Evolutionary conservation across 2,329 filamentous ascomycete genomes (phyloP).

Genomic region (Thelonectria blattea): DNA sequence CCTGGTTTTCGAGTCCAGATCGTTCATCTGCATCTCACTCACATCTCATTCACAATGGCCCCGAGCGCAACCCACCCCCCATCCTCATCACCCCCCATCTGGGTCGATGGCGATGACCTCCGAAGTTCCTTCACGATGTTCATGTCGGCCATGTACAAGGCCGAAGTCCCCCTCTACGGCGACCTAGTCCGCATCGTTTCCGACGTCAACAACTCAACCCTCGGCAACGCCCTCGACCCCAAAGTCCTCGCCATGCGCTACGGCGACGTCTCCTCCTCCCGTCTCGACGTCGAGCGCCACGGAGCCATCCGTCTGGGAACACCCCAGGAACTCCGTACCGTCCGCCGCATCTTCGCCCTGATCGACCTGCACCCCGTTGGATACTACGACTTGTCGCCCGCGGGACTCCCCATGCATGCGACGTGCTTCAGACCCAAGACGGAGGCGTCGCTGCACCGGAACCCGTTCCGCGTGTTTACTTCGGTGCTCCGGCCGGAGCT

Average conservation of each 20-base stretch:
- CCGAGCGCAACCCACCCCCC: constrained; percentile 9
- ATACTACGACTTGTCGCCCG: constrained; percentile 55
- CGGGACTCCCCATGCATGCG: constrained; percentile 55
- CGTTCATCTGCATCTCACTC: not conserved
- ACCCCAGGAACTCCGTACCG: constrained; percentile 47
- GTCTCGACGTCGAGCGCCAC: constrained; percentile 43
- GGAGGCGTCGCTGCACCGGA: constrained; percentile 42
- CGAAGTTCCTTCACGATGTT: constrained; percentile 26
- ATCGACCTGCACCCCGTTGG: constrained; percentile 56
- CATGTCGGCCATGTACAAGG: constrained; percentile 36
- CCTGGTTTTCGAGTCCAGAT: not conserved
- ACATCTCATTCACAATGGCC: constrained; percentile 9
- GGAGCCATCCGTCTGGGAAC: constrained; percentile 57
- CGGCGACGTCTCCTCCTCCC: constrained; percentile 21
- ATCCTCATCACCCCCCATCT: not conserved
- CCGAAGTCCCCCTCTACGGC: constrained; percentile 33
- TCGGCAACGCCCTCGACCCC: constrained; percentile 22
- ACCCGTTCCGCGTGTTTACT: constrained; percentile 52
- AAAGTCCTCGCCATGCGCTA: constrained; percentile 27
- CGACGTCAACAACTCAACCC: constrained; percentile 23
- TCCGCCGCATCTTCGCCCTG: constrained; percentile 52
- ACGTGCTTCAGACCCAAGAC: constrained; percentile 54
- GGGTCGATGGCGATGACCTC: constrained; percentile 30
- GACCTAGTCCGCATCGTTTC: constrained; percentile 28
- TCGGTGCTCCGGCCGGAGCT: constrained; percentile 49